A percentile compares a stretch with the other conserved stretches of the same genome.
These are phyloP conservation scores for Centella asiatica DNA, from an alignment of 129 eudicot species.

Conservation along the genomic window DNA sequence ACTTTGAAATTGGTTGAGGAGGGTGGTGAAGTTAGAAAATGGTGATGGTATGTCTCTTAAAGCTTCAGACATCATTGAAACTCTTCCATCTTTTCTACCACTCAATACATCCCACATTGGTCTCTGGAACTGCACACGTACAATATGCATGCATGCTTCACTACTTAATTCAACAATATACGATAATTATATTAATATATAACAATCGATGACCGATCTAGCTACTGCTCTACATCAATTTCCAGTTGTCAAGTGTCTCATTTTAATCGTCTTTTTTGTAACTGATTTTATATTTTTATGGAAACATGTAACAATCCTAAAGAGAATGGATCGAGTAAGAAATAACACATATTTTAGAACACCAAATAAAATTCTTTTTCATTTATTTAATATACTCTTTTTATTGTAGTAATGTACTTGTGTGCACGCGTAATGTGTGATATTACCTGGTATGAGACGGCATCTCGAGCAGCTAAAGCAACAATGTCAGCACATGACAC, in stretches of 20 bases:
- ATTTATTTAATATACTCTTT: no score
- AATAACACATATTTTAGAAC: no score
- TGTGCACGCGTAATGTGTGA: neutral
- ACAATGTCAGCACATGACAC: slow-evolving; percentile 58
- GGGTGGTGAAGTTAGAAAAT: slow-evolving; percentile 2
- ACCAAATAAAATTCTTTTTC: no score
- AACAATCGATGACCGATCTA: no score
- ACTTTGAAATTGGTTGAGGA: neutral
- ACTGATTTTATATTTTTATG: no score
- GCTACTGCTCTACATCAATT: no score
- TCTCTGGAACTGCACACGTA: slow-evolving; percentile 23
- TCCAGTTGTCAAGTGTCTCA: no score
- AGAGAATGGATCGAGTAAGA: no score
- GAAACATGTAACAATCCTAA: no score
- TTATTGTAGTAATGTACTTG: neutral
- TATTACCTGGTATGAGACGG: slow-evolving; percentile 45
- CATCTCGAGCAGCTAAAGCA: slow-evolving; percentile 43
- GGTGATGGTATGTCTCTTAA: neutral
- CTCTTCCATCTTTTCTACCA: slow-evolving; percentile 12
- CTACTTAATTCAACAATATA: no score
- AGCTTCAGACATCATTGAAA: neutral
- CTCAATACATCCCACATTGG: slow-evolving; percentile 41
- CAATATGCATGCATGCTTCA: neutral
- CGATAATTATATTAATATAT: no score
- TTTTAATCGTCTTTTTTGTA: no score